Percentiles rank a stretch among this genome's conserved stretches.
phyloP scores from a whole-genome alignment of 306 rosid genomes.

The Canavalia ensiformis region DNA sequence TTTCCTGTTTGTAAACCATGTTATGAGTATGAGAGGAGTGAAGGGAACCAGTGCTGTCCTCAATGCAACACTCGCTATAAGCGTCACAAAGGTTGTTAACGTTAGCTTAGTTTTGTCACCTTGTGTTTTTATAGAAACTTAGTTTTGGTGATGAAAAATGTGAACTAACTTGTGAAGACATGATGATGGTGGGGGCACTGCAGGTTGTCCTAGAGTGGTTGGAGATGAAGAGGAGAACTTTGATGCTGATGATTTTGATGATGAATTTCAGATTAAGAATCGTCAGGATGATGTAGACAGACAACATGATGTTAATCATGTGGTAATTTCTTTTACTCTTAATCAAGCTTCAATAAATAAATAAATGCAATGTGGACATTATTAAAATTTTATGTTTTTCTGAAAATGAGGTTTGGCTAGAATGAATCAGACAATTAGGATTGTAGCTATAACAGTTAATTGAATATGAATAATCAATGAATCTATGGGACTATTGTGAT shows the following conservation, averaged over 20 bases:
- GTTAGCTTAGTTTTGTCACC: constrained; percentile 43
- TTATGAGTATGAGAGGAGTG: constrained; percentile 92
- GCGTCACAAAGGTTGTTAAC: constrained; percentile 68
- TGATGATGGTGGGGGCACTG: constrained; percentile 34
- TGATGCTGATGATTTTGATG: constrained; percentile 88
- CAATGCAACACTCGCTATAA: constrained; percentile 91
- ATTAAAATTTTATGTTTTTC: background rate
- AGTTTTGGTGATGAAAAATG: background rate
- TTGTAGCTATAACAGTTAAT: constrained; percentile 19
- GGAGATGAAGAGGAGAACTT: constrained; percentile 85
- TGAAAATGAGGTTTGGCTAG: background rate
- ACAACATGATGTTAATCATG: constrained; percentile 50
- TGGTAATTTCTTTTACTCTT: constrained; percentile 54
- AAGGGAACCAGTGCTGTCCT: constrained; percentile 89
- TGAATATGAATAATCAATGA: constrained; percentile 5
- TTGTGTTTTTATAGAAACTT: background rate
- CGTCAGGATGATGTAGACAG: constrained; percentile 47
- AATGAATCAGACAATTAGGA: constrained; percentile 24
- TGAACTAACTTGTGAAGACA: background rate
- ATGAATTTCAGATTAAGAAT: constrained; percentile 78
- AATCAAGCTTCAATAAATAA: constrained; percentile 1
- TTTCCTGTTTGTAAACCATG: constrained; percentile 96
- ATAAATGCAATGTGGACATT: constrained; percentile 13
- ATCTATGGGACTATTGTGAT: constrained; percentile 17
- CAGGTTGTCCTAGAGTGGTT: constrained; percentile 88